phyloP scores from a whole-genome alignment of 768 basidiomycete species.

The Termitomyces sp. region DNA sequence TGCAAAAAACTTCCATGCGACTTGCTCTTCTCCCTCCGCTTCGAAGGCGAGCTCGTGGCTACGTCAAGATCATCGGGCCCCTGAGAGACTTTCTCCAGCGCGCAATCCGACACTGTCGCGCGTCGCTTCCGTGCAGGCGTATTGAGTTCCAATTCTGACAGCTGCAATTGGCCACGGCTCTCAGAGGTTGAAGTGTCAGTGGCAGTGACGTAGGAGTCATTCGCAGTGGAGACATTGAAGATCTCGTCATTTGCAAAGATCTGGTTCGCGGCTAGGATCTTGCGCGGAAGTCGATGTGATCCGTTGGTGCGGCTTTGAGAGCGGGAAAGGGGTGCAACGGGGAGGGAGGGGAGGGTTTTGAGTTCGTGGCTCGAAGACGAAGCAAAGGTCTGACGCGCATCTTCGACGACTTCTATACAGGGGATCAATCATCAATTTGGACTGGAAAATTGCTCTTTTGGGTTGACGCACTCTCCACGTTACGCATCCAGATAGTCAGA shows the following conservation, averaged over 20 bases:
- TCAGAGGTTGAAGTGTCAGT: conserved; percentile 21
- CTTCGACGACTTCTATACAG: conserved; percentile 71
- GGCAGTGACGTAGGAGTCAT: conserved; percentile 27
- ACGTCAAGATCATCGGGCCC: conserved; percentile 23
- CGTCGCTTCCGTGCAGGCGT: conserved; percentile 47
- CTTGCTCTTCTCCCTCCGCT: conserved; percentile 60
- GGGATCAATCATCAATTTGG: conserved; percentile 10
- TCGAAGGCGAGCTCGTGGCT: conserved; percentile 52
- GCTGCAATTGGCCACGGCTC: conserved; percentile 22
- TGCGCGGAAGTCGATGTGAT: conserved; percentile 57
- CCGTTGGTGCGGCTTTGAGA: conserved; percentile 38
- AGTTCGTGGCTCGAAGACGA: conserved; percentile 41
- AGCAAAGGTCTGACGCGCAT: conserved; percentile 73
- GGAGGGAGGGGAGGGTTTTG: conserved; percentile 56
- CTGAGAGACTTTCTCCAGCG: conserved; percentile 39
- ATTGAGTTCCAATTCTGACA: conserved; percentile 33
- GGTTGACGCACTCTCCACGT: conserved; percentile 68
- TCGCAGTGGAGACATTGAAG: conserved; percentile 30
- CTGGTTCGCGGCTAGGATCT: conserved; percentile 61
- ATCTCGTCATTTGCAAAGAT: conserved; percentile 54
- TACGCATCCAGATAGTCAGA: conserved; percentile 80
- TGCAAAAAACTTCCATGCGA: conserved; percentile 62
- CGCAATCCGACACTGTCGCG: conserved; percentile 66
- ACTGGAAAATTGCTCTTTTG: neutral
- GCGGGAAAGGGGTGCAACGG: conserved; percentile 54